Evolutionary conservation across 164 flowering plant genomes (phyloP).

Genomic region (Buxus sempervirens): DNA sequence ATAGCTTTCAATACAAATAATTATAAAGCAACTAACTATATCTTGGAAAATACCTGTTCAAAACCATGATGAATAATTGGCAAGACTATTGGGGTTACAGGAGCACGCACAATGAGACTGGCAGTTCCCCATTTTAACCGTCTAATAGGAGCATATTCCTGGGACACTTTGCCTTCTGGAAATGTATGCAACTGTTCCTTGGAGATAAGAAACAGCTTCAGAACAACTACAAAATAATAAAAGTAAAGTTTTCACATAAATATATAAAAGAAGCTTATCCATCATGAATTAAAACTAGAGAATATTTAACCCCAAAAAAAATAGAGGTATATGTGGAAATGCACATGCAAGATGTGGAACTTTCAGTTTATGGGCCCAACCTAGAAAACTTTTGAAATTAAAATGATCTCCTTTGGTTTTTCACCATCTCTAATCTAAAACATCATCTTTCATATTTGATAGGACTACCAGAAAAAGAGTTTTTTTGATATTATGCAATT

Average conservation of each 20-base stretch:
- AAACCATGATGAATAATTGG: slow-evolving; percentile 90
- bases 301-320: background rate
- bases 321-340: background rate
- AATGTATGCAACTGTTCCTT: slow-evolving; percentile 85
- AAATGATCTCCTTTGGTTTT: background rate
- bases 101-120: slow-evolving; percentile 86
- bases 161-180: slow-evolving; percentile 92
- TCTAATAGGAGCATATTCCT: slow-evolving; percentile 72
- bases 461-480: background rate
- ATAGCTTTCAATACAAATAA: too few species aligned
- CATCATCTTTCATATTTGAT: background rate
- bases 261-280: slow-evolving; percentile 3
- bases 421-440: background rate
- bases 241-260: slow-evolving; percentile 1
- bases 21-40: background rate
- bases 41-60: slow-evolving; percentile 50
- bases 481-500: background rate
- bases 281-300: background rate
- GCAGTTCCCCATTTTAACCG: slow-evolving; percentile 98
- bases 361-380: background rate
- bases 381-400: background rate
- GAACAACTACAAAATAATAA: slow-evolving; percentile 9
- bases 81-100: slow-evolving; percentile 83
- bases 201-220: slow-evolving; percentile 22
- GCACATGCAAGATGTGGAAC: background rate